These are phyloP conservation scores for Sporothrix inflata DNA, from an alignment of 2,329 filamentous ascomycete species.

Conservation along the genomic window DNA sequence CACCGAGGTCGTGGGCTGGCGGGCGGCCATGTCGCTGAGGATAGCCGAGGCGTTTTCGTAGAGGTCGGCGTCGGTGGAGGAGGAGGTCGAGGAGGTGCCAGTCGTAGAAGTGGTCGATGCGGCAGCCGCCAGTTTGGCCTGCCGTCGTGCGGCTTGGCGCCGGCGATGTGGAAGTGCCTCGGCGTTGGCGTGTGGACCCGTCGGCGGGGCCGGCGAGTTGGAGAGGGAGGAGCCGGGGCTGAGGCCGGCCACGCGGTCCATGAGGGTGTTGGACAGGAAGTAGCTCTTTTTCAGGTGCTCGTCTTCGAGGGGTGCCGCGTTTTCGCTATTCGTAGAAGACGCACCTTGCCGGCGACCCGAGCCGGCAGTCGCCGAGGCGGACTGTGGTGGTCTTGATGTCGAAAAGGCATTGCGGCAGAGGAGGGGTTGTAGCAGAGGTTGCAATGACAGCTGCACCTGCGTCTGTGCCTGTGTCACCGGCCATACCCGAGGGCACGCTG, in stretches of 20 bases:
- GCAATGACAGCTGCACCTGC: neutral
- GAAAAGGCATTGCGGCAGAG: constrained; percentile 11
- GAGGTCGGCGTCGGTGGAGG: constrained; percentile 30
- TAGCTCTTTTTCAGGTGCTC: constrained; percentile 40
- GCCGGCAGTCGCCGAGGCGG: constrained; percentile 15
- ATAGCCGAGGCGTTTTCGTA: constrained; percentile 53
- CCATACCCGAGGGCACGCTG: neutral
- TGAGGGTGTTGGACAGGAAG: constrained; percentile 43
- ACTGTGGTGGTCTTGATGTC: constrained; percentile 30
- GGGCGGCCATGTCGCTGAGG: constrained; percentile 56
- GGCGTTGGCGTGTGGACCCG: neutral
- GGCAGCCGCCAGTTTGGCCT: neutral
- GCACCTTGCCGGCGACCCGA: neutral
- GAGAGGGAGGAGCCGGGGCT: constrained; percentile 14
- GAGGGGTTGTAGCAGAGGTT: neutral
- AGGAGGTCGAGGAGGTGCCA: neutral
- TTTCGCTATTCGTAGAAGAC: neutral
- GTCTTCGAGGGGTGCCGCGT: constrained; percentile 22
- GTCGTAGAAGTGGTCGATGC: neutral
- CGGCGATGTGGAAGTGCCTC: constrained; percentile 34
- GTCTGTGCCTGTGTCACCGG: neutral
- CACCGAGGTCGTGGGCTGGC: constrained; percentile 54
- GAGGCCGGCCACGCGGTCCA: constrained; percentile 36
- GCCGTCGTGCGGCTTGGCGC: constrained; percentile 33
- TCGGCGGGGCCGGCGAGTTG: neutral